Percentiles rank a stretch among this genome's conserved stretches.
These are phyloP conservation scores for Pleurotus eryngii DNA, from an alignment of 768 basidiomycete genomes.

Conservation along the genomic window DNA sequence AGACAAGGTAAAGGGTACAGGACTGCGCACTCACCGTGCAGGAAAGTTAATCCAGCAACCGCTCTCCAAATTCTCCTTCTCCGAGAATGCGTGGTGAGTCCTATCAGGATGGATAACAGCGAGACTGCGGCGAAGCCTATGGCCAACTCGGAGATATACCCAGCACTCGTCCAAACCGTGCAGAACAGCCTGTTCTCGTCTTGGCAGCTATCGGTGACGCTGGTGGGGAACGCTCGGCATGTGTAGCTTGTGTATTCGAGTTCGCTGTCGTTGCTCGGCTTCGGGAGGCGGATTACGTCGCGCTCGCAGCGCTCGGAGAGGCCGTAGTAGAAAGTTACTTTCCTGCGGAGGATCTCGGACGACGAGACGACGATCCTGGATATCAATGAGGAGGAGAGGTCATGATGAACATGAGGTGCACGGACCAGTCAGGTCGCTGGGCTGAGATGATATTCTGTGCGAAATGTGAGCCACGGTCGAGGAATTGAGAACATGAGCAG, in stretches of 20 bases:
- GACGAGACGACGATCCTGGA: constrained; percentile 42
- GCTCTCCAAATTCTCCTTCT: constrained; percentile 76
- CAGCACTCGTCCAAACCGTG: constrained; percentile 67
- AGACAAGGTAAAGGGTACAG: neutral
- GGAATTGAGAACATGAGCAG: constrained; percentile 1
- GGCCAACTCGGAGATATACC: constrained; percentile 61
- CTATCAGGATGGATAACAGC: constrained; percentile 56
- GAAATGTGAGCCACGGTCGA: neutral
- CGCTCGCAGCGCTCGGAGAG: constrained; percentile 57
- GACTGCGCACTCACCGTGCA: constrained; percentile 44
- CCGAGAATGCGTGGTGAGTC: constrained; percentile 70
- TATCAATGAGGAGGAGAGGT: neutral
- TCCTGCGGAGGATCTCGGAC: constrained; percentile 43
- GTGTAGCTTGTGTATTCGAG: constrained; percentile 52
- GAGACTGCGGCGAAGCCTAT: constrained; percentile 62
- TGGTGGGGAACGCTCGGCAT: constrained; percentile 64
- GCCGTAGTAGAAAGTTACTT: constrained; percentile 54
- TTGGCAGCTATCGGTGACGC: constrained; percentile 44
- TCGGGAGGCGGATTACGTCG: constrained; percentile 44
- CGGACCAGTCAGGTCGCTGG: constrained; percentile 63
- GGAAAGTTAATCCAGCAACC: constrained; percentile 58
- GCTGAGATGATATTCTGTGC: constrained; percentile 55
- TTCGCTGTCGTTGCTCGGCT: constrained; percentile 35
- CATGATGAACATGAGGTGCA: constrained; percentile 8
- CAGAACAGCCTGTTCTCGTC: constrained; percentile 59